Evolutionary conservation across 148 eudicot species (phyloP).

Genomic region (Chenopodium quinoa): DNA sequence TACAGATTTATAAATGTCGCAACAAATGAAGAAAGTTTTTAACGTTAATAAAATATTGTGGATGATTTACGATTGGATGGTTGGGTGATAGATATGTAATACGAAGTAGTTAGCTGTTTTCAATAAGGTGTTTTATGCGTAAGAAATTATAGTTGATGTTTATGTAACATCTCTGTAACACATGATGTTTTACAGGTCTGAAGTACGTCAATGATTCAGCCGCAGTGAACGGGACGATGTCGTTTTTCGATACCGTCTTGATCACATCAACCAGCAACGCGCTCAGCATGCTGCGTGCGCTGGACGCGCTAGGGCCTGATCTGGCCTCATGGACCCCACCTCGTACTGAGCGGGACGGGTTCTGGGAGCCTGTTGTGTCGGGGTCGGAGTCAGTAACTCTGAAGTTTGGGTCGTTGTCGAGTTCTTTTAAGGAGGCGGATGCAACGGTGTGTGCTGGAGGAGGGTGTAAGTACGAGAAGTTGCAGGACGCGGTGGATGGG

Average conservation of each 20-base stretch:
- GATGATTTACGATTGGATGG: too few relatives aligned
- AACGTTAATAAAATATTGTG: too few relatives aligned
- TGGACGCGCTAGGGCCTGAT: constrained; percentile 48
- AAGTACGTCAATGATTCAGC: constrained; percentile 58
- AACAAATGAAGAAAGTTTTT: too few relatives aligned
- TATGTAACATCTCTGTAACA: background rate
- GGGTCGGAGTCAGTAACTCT: constrained; percentile 12
- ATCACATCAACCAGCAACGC: constrained; percentile 59
- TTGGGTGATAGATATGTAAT: too few relatives aligned
- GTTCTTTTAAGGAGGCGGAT: constrained; percentile 22
- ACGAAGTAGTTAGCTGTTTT: too few relatives aligned
- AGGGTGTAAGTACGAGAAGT: constrained; percentile 30
- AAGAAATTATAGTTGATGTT: background rate
- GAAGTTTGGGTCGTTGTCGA: constrained; percentile 34
- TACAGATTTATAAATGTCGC: too few relatives aligned
- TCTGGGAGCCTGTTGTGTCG: constrained; percentile 50
- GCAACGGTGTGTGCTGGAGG: constrained; percentile 64
- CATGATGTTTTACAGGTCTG: constrained; percentile 18
- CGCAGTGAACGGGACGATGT: constrained; percentile 54
- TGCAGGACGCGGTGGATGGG: constrained; percentile 75
- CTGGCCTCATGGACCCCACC: constrained; percentile 51
- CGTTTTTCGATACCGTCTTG: constrained; percentile 45
- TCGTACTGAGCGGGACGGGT: constrained; percentile 72
- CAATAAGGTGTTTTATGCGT: too few relatives aligned
- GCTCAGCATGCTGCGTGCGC: constrained; percentile 58